Percentiles rank a stretch among this genome's conserved stretches.
Conservation (phyloP, 768 basidiomycete genomes). For the Chalciporus chontae region DNA sequence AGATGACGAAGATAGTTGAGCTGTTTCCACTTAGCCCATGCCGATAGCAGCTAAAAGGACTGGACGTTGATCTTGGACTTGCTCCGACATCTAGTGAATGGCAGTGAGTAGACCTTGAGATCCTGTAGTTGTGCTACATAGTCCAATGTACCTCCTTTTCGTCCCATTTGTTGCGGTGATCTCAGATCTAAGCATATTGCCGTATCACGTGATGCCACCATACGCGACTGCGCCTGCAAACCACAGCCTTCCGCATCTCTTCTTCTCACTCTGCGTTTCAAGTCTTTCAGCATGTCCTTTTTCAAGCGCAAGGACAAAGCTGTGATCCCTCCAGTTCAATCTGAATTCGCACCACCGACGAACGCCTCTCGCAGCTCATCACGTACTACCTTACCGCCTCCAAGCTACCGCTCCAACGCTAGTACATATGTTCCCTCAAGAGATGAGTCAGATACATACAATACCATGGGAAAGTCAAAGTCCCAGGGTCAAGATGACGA, state of each 20-base stretch:
- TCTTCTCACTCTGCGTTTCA: not conserved
- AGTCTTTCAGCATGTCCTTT: slow-evolving; percentile 22
- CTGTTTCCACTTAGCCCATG: not conserved
- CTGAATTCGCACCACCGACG: slow-evolving; percentile 28
- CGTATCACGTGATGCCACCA: slow-evolving; percentile 14
- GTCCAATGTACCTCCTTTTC: not conserved
- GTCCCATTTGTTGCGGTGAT: no score
- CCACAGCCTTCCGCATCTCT: slow-evolving; percentile 7
- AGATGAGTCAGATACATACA: slow-evolving; percentile 57
- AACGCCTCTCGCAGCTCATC: slow-evolving; percentile 28
- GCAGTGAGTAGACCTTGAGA: not conserved
- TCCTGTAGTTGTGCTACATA: not conserved
- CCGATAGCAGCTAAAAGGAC: not conserved
- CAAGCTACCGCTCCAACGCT: slow-evolving; percentile 48
- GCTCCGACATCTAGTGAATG: not conserved
- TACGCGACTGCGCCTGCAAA: not conserved
- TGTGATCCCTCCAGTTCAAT: slow-evolving; percentile 64
- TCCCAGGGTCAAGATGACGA: slow-evolving; percentile 27
- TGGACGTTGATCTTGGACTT: not conserved
- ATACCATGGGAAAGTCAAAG: slow-evolving; percentile 25
- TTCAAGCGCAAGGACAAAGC: slow-evolving; percentile 66
- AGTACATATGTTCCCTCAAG: slow-evolving; percentile 67
- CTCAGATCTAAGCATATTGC: no score
- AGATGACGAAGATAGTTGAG: slow-evolving; percentile 30
- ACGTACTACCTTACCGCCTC: slow-evolving; percentile 37